Conservation (phyloP, 805 yeast species). For the Teunomyces kruisii region DNA sequence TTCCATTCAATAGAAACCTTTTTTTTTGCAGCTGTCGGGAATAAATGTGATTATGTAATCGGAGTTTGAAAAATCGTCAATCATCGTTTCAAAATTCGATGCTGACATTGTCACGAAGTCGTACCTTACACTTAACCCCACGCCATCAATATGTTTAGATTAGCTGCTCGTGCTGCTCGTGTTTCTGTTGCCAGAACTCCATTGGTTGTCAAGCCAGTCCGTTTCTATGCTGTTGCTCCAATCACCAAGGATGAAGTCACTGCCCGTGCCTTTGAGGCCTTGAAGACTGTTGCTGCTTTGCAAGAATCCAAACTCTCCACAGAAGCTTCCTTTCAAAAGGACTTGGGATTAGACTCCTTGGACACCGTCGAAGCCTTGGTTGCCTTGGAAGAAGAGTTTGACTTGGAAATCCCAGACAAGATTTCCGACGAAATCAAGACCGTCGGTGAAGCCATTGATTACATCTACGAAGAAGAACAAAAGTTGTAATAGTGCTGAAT, state of each 20-base stretch:
- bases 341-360: slow-evolving; percentile 86
- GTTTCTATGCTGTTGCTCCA: slow-evolving; percentile 63
- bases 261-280: slow-evolving; percentile 78
- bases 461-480: slow-evolving; percentile 66
- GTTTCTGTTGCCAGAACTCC: slow-evolving; percentile 34
- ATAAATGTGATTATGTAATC: slow-evolving; percentile 1
- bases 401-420: slow-evolving; percentile 82
- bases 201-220: slow-evolving; percentile 31
- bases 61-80: slow-evolving; percentile 1
- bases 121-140: slow-evolving; percentile 1
- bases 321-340: slow-evolving; percentile 60
- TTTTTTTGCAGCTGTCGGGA: not conserved
- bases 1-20: not conserved
- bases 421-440: slow-evolving; percentile 93
- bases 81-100: not conserved
- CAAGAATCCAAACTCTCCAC: slow-evolving; percentile 43
- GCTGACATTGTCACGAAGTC: not conserved
- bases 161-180: slow-evolving; percentile 46
- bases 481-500: slow-evolving; percentile 26
- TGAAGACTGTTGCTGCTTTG: slow-evolving; percentile 52
- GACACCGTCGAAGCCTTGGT: slow-evolving; percentile 95
- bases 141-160: slow-evolving; percentile 46
- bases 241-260: slow-evolving; percentile 78
- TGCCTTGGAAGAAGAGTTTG: slow-evolving; percentile 89
- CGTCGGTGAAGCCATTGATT: slow-evolving; percentile 89